Conservation (phyloP, 257 asterid genomes). For the Nicotiana tabacum region DNA sequence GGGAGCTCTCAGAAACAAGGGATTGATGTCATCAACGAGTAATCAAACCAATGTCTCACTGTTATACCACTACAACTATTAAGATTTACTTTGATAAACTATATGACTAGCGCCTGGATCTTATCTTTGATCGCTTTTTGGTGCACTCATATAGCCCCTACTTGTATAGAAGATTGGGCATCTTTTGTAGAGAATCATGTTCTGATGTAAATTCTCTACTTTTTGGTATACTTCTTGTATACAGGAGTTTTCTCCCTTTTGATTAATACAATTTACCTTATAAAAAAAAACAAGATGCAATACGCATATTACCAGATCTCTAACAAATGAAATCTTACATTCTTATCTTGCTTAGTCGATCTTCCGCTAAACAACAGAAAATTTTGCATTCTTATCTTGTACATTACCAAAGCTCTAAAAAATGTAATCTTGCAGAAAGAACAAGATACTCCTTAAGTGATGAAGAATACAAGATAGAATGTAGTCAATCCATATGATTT, state of each 20-base stretch:
- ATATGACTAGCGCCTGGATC: background rate
- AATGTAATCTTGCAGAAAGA: background rate
- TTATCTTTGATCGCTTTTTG: too few species aligned
- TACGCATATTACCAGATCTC: background rate
- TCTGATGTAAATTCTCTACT: too few species aligned
- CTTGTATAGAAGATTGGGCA: too few species aligned
- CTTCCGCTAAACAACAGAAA: background rate
- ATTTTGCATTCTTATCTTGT: background rate
- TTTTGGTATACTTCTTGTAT: too few species aligned
- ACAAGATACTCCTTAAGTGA: background rate
- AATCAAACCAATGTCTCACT: background rate
- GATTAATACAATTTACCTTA: too few species aligned
- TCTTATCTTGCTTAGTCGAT: background rate
- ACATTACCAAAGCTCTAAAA: too few species aligned
- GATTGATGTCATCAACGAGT: background rate
- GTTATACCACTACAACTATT: background rate
- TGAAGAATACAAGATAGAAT: slow-evolving; percentile 1
- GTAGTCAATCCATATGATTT: background rate
- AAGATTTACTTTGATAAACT: background rate
- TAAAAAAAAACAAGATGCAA: background rate
- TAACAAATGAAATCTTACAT: background rate
- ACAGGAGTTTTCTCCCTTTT: too few species aligned
- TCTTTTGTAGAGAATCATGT: too few species aligned
- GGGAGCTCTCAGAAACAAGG: background rate
- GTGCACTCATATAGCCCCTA: too few species aligned